Conservation (phyloP, 73 alveolate genomes). For the Effrenium voratum region DNA sequence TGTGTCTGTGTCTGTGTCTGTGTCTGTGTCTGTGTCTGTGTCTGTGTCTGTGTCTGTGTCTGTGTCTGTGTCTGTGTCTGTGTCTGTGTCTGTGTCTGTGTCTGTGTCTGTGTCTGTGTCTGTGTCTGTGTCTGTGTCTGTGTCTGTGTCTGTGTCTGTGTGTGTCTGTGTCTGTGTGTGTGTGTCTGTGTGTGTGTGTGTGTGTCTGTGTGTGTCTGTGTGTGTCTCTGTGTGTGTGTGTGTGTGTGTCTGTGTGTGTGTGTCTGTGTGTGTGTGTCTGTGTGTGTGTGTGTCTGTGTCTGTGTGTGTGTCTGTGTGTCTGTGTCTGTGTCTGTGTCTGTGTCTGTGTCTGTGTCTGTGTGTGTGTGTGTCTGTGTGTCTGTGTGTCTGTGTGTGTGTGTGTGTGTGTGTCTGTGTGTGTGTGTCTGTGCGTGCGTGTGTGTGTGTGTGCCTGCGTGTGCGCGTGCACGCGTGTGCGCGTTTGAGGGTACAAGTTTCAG, state of each 20-base stretch:
- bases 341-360: no score
- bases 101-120: slow-evolving; percentile 14
- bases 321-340: no score
- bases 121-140: slow-evolving; percentile 29
- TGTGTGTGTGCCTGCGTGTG: no score
- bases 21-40: slow-evolving; percentile 7
- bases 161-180: slow-evolving; percentile 13
- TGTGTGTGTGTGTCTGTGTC: no score
- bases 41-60: slow-evolving; percentile 14
- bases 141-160: slow-evolving; percentile 12
- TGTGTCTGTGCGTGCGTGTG: no score
- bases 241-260: slow-evolving; percentile 36
- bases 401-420: no score
- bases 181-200: slow-evolving; percentile 34
- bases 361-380: no score
- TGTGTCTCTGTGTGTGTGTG: slow-evolving; percentile 28
- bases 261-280: no score
- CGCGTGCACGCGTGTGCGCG: no score
- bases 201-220: slow-evolving; percentile 29
- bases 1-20: neutral
- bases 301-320: no score
- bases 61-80: neutral
- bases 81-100: slow-evolving; percentile 23
- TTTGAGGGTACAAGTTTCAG: no score
- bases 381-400: no score